Conservation (phyloP, 306 rosid genomes). For the Trifolium dubium region DNA sequence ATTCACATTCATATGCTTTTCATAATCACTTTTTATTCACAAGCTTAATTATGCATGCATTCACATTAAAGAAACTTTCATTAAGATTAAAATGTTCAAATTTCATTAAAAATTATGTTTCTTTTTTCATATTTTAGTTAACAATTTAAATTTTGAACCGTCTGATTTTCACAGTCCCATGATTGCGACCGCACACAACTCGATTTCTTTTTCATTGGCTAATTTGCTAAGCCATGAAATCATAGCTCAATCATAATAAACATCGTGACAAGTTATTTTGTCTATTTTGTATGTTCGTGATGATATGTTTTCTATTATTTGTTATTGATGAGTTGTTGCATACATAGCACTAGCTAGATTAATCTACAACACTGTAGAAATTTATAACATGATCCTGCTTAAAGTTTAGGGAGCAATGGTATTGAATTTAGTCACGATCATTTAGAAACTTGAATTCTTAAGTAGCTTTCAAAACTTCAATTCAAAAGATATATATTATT, state of each 20-base stretch:
- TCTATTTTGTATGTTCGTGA: slow-evolving; percentile 37
- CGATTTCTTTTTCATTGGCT: neutral
- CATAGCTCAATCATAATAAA: slow-evolving; percentile 43
- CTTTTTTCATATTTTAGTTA: too few species aligned
- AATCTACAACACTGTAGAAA: slow-evolving; percentile 21
- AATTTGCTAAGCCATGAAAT: slow-evolving; percentile 18
- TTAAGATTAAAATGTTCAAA: too few species aligned
- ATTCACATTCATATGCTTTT: slow-evolving; percentile 7
- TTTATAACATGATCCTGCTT: slow-evolving; percentile 42
- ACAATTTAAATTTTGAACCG: neutral
- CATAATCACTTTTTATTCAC: slow-evolving; percentile 3
- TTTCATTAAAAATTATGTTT: too few species aligned
- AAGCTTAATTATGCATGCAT: too few species aligned
- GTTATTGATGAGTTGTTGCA: slow-evolving; percentile 23
- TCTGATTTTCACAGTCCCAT: neutral
- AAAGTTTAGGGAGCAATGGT: slow-evolving; percentile 44
- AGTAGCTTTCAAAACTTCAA: slow-evolving; percentile 42
- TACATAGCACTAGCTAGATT: neutral
- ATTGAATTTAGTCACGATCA: slow-evolving; percentile 38
- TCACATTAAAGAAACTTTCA: too few species aligned
- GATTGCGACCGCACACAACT: neutral
- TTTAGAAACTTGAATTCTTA: slow-evolving; percentile 15
- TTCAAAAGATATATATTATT: slow-evolving; percentile 27
- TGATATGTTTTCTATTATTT: slow-evolving; percentile 44
- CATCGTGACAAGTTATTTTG: slow-evolving; percentile 11